Base-by-base conservation (phyloP, 2,329 filamentous ascomycete genomes). In the Penicillium sp. region DNA sequence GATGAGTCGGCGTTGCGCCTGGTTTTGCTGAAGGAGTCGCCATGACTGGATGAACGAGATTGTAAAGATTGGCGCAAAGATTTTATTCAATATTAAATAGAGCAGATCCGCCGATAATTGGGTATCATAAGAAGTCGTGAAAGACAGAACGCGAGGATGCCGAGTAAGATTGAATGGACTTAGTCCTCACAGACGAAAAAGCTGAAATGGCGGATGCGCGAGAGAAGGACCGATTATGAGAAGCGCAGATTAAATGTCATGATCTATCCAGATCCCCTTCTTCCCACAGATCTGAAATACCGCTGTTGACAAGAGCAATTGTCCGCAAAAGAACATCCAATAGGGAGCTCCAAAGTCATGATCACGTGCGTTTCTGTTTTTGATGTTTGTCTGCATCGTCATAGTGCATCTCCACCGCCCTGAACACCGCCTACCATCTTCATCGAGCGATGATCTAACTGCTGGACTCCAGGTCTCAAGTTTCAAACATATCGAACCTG, bases 11-110 rank as follows among this genome's bases (percentile, higher is more conserved):
- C 46, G 73, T 75, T 29, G 71, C 64, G 44, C 64, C 71, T 22
- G 70, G 69, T 51, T 72, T 75, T 22, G 72, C 69, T 25, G 72
- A 73, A 11, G 73, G 73, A 22, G 73, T 75, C 28, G 73, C 71
- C 73, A 75, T 75, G 48, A 12, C 60, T 16, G 19, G 38, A 48
- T 27, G 30, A 40, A 47, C 6, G 11, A 29, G 41, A 14, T 38
- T n/a, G 14, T 28, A 39, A 29, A 43, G 16, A 14, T 7, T 19
- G 25, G 22, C 19, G 13, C n/a, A 11, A 13, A 18, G 7, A 29
- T n/a, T n/a, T 16, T 9, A 25, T 30, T 38, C 14, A n/a, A 39
- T 7, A 37, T 50, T 45, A 36, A n/a, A 27, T 16, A 27, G 5
- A 39, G 29, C 31, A 38, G 11, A 33, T 34, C 22, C 8, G 41